Base-by-base conservation (phyloP, 1,284 basidiomycete species). In the Marasmius fiardii region DNA sequence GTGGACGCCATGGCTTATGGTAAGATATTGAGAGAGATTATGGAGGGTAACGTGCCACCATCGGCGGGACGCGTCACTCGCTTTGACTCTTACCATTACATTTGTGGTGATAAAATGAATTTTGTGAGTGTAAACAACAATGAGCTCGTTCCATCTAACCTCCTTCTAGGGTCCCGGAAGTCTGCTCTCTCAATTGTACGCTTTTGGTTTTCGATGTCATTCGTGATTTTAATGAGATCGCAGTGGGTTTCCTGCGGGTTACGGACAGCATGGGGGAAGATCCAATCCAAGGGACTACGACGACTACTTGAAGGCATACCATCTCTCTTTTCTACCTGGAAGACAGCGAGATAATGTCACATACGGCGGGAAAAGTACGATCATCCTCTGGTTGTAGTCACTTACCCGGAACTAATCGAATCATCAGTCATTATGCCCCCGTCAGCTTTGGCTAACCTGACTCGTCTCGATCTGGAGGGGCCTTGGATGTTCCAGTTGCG, bases 401-500 rank as follows among this genome's bases (percentile, higher is more conserved):
- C 49, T 26, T 33, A 52, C 41, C 33, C 53, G 56, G 56, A 34
- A 51, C 23, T 43, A 41, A 62, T 58, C 35, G 55, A 54, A 21
- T 20, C 41, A 55, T 44, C 57, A 96, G 95, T 99, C 64, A 93
- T 99, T 58, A 95, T 99, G 93, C 97, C 97, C 2, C 92, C 92
- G 3, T 98, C 95, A 43, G 92, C 95, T 7, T 81, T 99, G 1
- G 94, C 95, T 1, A 87, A 87, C 61, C 79, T 99, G 18, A 93
- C 95, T 0, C 82, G 85, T 44, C 81, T 98, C 53, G 96, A 99
- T 68, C 82, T 99, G 52, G 90, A 94, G 60, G 84, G 85, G 0
- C 97, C 97, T 0, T 98, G 95, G 94, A 93, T 92, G 74, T 99
- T 99, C 72, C 88, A 97, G 65, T 80, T 99, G 48, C 88, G 92